Conservation (phyloP, 1,284 basidiomycete genomes). For the Cutaneotrichosporon spelunceum region DNA sequence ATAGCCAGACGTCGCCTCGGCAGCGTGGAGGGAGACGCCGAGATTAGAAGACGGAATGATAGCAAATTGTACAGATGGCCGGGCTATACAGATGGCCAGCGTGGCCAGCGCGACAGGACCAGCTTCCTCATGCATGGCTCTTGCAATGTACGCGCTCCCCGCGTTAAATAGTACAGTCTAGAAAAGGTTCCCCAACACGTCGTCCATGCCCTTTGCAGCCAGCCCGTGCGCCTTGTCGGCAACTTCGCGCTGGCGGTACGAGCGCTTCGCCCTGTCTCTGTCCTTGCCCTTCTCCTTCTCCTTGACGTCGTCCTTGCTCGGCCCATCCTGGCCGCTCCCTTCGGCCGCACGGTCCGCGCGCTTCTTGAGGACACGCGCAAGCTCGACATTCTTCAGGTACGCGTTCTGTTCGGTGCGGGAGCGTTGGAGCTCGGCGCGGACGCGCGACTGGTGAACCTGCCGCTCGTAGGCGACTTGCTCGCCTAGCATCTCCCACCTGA, state of each 20-base stretch:
- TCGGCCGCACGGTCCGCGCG: conserved; percentile 68
- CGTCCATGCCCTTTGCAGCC: conserved; percentile 43
- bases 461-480: conserved; percentile 97
- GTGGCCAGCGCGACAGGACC: too few species aligned
- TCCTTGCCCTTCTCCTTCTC: conserved; percentile 10
- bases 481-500: conserved; percentile 98
- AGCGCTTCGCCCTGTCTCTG: conserved; percentile 19
- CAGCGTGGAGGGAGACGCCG: too few species aligned
- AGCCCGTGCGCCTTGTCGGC: conserved; percentile 35
- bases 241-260: conserved; percentile 40
- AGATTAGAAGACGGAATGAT: too few species aligned
- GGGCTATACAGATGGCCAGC: too few species aligned
- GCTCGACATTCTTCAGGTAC: conserved; percentile 91
- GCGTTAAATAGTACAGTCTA: neutral
- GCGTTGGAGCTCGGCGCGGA: conserved; percentile 86
- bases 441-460: conserved; percentile 77
- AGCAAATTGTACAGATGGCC: too few species aligned
- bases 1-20: too few species aligned
- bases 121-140: too few species aligned
- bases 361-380: conserved; percentile 85
- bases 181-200: conserved; percentile 47
- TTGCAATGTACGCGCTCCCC: too few species aligned
- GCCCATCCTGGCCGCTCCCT: conserved; percentile 32
- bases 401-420: conserved; percentile 85
- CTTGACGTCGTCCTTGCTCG: conserved; percentile 9